Evolutionary conservation across 2,329 filamentous ascomycete genomes (phyloP).

Genomic region (Alternaria sp.): DNA sequence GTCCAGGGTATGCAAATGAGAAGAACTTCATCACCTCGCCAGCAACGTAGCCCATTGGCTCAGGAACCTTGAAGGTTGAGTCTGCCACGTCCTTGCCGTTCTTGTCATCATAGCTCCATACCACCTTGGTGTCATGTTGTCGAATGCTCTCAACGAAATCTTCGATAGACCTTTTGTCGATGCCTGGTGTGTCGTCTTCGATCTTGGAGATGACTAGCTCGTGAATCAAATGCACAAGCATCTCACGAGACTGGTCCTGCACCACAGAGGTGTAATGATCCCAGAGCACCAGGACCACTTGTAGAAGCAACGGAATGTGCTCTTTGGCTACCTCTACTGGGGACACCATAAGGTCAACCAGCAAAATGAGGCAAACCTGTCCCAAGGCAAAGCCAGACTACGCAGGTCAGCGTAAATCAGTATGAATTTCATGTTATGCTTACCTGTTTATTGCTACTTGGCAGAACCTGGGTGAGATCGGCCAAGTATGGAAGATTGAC

Average conservation of each 20-base stretch:
- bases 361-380: constrained; percentile 88
- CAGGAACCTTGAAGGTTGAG: constrained; percentile 79
- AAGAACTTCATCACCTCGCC: constrained; percentile 86
- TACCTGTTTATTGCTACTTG: constrained; percentile 44
- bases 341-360: constrained; percentile 96
- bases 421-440: background rate
- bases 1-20: constrained; percentile 80
- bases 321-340: constrained; percentile 82
- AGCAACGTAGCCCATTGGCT: constrained; percentile 86
- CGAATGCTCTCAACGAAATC: constrained; percentile 87
- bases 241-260: constrained; percentile 94
- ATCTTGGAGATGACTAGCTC: constrained; percentile 85
- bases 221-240: constrained; percentile 97
- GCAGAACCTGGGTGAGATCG: constrained; percentile 51
- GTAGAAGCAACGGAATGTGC: constrained; percentile 83
- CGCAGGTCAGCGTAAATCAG: constrained; percentile 22
- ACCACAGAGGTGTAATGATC: constrained; percentile 96
- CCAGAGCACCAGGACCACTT: constrained; percentile 94
- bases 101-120: constrained; percentile 95
- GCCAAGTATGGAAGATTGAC: constrained; percentile 85
- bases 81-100: constrained; percentile 76
- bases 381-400: constrained; percentile 86
- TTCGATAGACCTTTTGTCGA: constrained; percentile 80
- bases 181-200: constrained; percentile 72
- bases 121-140: constrained; percentile 80